These are phyloP conservation scores for Gossypium arboreum DNA, from an alignment of 345 rosid genomes.

Conservation along the genomic window DNA sequence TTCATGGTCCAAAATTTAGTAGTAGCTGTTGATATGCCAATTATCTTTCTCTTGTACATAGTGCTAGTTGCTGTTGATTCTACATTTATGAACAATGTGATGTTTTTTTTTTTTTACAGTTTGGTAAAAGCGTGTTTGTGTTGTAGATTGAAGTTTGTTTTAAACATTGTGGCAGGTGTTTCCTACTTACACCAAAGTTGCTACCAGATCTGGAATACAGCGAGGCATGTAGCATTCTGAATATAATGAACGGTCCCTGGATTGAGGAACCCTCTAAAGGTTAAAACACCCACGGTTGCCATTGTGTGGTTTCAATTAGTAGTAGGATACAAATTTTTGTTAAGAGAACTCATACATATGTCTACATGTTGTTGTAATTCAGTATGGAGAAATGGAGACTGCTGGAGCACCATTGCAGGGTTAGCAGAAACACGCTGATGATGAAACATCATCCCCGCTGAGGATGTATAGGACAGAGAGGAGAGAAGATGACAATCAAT, in stretches of 20 bases:
- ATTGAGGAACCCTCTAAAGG: slow-evolving; percentile 79
- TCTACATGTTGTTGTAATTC: slow-evolving; percentile 13
- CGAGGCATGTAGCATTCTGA: slow-evolving; percentile 85
- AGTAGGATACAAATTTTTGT: background rate
- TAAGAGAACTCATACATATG: background rate
- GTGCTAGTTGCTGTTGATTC: background rate
- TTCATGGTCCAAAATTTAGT: background rate
- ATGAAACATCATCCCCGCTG: slow-evolving; percentile 2
- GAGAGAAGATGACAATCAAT: background rate
- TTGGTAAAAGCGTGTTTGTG: background rate
- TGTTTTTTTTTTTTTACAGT: background rate
- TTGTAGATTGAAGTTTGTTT: background rate
- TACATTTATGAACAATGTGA: background rate
- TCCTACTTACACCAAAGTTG: slow-evolving; percentile 84
- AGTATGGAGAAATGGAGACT: slow-evolving; percentile 74
- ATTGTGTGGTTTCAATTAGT: background rate
- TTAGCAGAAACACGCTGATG: slow-evolving; percentile 28
- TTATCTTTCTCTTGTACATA: background rate
- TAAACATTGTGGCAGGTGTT: slow-evolving; percentile 50
- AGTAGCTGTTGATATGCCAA: background rate
- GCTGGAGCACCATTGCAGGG: slow-evolving; percentile 55
- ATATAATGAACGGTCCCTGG: slow-evolving; percentile 97
- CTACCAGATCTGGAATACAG: slow-evolving; percentile 84
- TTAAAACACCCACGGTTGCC: slow-evolving; percentile 2
- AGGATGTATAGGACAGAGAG: background rate